Evolutionary conservation across 306 rosid genomes (phyloP).

Genomic region (Prosopis cineraria): DNA sequence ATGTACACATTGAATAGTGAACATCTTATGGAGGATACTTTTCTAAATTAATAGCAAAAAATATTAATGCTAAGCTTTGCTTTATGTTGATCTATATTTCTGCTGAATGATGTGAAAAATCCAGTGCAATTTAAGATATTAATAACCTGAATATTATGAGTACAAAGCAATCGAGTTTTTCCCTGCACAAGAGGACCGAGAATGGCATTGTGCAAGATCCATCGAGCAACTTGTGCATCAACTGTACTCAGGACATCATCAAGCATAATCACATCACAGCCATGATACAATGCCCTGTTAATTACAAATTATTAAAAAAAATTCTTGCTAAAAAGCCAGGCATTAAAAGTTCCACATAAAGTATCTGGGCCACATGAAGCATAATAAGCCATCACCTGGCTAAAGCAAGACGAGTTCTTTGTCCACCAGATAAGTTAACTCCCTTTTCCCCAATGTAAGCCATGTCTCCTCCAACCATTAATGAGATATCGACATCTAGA

Average conservation of each 20-base stretch:
- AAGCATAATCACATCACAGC: conserved; percentile 77
- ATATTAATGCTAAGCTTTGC: not conserved
- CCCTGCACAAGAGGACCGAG: conserved; percentile 73
- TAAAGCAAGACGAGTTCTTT: conserved; percentile 94
- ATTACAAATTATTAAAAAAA: conserved; percentile 34
- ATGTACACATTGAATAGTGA: conserved; percentile 1
- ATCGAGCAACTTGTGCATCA: conserved; percentile 85
- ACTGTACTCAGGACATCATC: conserved; percentile 96
- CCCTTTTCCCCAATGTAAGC: conserved; percentile 92
- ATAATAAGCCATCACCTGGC: conserved; percentile 64
- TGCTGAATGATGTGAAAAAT: conserved; percentile 15
- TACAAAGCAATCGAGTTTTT: conserved; percentile 74
- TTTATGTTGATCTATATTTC: not conserved
- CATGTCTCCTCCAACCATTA: conserved; percentile 94
- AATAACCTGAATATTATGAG: conserved; percentile 84
- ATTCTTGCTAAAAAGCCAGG: conserved; percentile 25
- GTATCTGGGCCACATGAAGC: conserved; percentile 6
- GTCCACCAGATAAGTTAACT: conserved; percentile 91
- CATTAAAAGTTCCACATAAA: conserved; percentile 1
- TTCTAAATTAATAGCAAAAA: not conserved
- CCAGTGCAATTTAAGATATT: conserved; percentile 22
- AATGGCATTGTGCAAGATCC: conserved; percentile 77
- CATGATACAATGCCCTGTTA: conserved; percentile 84
- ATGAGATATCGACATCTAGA: conserved; percentile 78
- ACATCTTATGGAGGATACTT: conserved; percentile 9